phyloP scores from a whole-genome alignment of 257 asterid genomes.

The Solanum bukasovii region DNA sequence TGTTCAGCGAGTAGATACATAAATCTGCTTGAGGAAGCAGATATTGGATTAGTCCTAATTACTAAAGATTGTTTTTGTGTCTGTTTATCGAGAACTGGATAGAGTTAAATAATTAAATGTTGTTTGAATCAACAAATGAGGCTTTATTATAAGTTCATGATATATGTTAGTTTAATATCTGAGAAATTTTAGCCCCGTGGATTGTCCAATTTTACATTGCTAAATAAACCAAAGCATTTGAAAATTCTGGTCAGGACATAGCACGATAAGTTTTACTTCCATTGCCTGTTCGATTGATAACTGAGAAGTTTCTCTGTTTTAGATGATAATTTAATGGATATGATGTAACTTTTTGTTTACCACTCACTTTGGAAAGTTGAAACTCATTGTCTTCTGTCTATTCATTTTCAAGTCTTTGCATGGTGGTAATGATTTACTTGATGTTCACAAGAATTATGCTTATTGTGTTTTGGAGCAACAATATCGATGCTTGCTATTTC shows the following conservation, averaged over 20 bases:
- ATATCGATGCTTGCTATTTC: background rate
- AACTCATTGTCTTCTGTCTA: background rate
- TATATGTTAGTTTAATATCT: background rate
- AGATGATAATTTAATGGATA: background rate
- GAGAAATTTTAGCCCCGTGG: background rate
- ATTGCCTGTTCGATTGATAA: background rate
- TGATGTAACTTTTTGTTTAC: background rate
- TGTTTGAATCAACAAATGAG: background rate
- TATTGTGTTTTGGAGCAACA: background rate
- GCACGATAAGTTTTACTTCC: background rate
- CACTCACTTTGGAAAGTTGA: background rate
- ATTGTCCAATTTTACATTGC: background rate
- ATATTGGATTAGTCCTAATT: background rate
- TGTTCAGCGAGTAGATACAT: background rate
- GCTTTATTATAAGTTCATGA: background rate
- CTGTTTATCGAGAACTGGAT: background rate
- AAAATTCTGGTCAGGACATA: background rate
- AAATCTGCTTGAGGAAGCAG: background rate
- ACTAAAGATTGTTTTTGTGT: background rate
- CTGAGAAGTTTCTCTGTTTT: background rate
- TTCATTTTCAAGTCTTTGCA: background rate
- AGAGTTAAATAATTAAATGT: background rate
- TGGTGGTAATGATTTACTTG: background rate
- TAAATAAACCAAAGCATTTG: background rate
- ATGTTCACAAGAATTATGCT: background rate